phyloP scores from a whole-genome alignment of 768 basidiomycete species.

The Amanita fuliginea region DNA sequence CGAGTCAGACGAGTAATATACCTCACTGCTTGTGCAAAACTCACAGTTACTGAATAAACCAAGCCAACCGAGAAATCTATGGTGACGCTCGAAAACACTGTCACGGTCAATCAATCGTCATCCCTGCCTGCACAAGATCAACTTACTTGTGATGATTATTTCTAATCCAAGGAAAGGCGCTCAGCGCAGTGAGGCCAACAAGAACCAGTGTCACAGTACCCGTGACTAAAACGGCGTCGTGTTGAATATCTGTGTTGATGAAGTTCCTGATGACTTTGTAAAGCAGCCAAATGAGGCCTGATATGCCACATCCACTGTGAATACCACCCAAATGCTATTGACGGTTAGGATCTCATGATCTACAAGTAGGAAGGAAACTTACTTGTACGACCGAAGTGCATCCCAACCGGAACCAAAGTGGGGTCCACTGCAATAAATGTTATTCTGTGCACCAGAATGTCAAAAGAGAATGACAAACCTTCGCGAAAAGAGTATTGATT shows the following conservation, averaged over 20 bases:
- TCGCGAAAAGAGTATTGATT: constrained; percentile 61
- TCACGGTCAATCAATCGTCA: neutral
- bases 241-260: constrained; percentile 33
- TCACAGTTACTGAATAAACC: constrained; percentile 39
- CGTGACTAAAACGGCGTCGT: constrained; percentile 46
- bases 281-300: constrained; percentile 61
- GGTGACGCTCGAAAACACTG: constrained; percentile 72
- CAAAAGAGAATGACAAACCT: constrained; percentile 26
- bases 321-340: constrained; percentile 67
- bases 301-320: constrained; percentile 65
- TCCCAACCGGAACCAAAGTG: constrained; percentile 58
- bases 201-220: constrained; percentile 49
- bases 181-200: constrained; percentile 46
- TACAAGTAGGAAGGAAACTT: neutral
- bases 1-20: neutral
- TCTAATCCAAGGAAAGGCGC: constrained; percentile 72
- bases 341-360: constrained; percentile 6
- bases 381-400: constrained; percentile 69
- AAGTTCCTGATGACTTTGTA: constrained; percentile 51
- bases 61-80: constrained; percentile 71
- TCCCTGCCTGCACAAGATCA: neutral
- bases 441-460: constrained; percentile 1
- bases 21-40: constrained; percentile 4
- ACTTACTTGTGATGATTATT: constrained; percentile 74
- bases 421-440: constrained; percentile 45